Evolutionary conservation across 805 yeast genomes (phyloP).

Genomic region (Candida coleopterorum): DNA sequence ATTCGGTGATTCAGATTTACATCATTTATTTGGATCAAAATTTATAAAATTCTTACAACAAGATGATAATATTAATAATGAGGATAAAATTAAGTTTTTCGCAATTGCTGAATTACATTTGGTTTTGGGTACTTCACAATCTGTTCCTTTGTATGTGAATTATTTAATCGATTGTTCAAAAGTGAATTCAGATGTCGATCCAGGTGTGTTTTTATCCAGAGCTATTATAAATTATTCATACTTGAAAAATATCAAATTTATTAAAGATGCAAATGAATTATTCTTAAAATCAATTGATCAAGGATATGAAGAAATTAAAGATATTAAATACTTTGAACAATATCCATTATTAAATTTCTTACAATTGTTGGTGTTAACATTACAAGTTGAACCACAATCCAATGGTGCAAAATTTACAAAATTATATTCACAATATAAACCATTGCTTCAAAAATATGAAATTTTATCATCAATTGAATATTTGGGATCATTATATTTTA

Average conservation of each 20-base stretch:
- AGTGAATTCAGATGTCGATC: constrained; percentile 19
- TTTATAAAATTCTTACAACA: constrained; percentile 36
- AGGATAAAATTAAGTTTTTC: constrained; percentile 32
- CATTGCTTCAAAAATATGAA: constrained; percentile 27
- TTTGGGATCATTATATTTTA: constrained; percentile 61
- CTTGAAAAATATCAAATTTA: constrained; percentile 61
- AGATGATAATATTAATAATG: constrained; percentile 10
- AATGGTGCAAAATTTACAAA: constrained; percentile 44
- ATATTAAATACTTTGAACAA: constrained; percentile 34
- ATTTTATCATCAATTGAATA: constrained; percentile 44
- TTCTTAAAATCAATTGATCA: constrained; percentile 16
- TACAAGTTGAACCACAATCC: constrained; percentile 44
- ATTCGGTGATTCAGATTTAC: constrained; percentile 73
- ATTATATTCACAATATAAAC: constrained; percentile 48
- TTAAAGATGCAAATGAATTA: constrained; percentile 28
- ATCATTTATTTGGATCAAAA: constrained; percentile 68
- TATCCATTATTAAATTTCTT: constrained; percentile 58
- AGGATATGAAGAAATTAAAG: constrained; percentile 18
- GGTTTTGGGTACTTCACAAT: constrained; percentile 59
- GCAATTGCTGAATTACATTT: constrained; percentile 72
- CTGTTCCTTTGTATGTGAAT: constrained; percentile 35
- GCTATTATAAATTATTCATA: constrained; percentile 72
- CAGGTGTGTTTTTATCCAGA: constrained; percentile 44
- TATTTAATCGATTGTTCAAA: constrained; percentile 44
- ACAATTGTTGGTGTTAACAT: constrained; percentile 57